phyloP scores from a whole-genome alignment of 768 basidiomycete genomes.

The Auriscalpium microsporum region DNA sequence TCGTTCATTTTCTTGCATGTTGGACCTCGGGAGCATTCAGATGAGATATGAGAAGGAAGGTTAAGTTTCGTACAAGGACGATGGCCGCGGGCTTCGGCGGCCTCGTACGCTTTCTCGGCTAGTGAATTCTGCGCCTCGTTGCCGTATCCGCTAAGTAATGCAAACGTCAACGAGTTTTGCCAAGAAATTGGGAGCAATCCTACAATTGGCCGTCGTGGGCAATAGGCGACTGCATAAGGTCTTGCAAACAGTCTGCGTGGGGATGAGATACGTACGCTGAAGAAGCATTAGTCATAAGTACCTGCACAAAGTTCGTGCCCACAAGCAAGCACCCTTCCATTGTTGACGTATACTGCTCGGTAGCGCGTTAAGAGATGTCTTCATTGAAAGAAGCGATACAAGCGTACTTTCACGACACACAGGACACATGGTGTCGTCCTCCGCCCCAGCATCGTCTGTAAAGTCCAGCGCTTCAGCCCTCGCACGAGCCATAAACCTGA shows the following conservation, averaged over 20 bases:
- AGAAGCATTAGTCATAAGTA: constrained; percentile 20
- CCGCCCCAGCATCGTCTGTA: constrained; percentile 37
- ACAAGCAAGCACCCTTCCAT: constrained; percentile 55
- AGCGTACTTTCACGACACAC: constrained; percentile 57
- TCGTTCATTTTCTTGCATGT: constrained; percentile 63
- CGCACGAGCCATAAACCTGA: constrained; percentile 41
- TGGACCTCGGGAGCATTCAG: constrained; percentile 37
- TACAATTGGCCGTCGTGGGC: constrained; percentile 56
- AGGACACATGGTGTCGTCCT: constrained; percentile 45
- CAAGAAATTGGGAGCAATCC: constrained; percentile 14
- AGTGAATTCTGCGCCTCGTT: constrained; percentile 47
- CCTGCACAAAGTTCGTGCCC: constrained; percentile 60
- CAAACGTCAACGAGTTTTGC: neutral
- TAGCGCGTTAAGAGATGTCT: neutral
- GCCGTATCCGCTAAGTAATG: constrained; percentile 38
- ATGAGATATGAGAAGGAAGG: neutral
- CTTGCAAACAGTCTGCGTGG: constrained; percentile 44
- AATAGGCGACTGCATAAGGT: constrained; percentile 42
- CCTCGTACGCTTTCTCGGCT: constrained; percentile 48
- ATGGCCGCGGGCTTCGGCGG: constrained; percentile 45
- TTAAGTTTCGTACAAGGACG: constrained; percentile 41
- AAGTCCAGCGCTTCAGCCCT: constrained; percentile 37
- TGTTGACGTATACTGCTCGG: constrained; percentile 38
- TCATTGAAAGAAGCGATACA: neutral
- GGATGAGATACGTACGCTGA: neutral